phyloP scores from a whole-genome alignment of 192 early-diverging fungal species.

The Umbelopsis isabellina region DNA sequence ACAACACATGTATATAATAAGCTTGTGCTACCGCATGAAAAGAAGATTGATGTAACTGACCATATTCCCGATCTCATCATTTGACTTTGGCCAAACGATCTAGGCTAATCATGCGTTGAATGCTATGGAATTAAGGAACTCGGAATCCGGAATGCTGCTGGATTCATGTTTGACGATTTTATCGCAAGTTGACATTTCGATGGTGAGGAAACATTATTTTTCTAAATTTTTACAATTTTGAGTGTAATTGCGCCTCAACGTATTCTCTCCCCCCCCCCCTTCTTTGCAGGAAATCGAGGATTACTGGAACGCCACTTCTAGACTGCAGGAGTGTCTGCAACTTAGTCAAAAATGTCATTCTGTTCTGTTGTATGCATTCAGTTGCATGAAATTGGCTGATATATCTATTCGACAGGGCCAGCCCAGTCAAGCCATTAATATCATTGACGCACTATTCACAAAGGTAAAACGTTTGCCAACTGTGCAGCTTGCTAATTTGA shows the following conservation, averaged over 20 bases:
- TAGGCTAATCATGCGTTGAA: slow-evolving; percentile 11
- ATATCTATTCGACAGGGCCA: slow-evolving; percentile 14
- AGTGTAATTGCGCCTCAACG: neutral
- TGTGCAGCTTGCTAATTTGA: neutral
- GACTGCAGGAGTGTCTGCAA: slow-evolving; percentile 2
- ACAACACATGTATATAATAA: neutral
- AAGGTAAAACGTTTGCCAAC: neutral
- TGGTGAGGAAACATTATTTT: neutral
- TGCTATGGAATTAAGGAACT: neutral
- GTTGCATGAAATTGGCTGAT: slow-evolving; percentile 14
- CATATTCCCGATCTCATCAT: neutral
- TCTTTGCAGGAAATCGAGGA: slow-evolving; percentile 1
- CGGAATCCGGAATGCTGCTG: neutral
- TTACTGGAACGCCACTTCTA: neutral
- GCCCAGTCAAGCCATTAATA: neutral
- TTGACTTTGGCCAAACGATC: neutral
- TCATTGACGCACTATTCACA: slow-evolving; percentile 2
- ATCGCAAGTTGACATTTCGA: slow-evolving; percentile 8
- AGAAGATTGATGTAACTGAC: neutral
- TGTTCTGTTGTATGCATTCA: neutral
- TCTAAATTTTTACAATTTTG: neutral
- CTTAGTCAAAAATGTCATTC: neutral
- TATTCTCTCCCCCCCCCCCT: too few relatives aligned
- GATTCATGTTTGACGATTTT: slow-evolving; percentile 1
- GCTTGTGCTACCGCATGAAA: neutral